phyloP scores from a whole-genome alignment of 305 asterid species.

The Fraxinus sp. region DNA sequence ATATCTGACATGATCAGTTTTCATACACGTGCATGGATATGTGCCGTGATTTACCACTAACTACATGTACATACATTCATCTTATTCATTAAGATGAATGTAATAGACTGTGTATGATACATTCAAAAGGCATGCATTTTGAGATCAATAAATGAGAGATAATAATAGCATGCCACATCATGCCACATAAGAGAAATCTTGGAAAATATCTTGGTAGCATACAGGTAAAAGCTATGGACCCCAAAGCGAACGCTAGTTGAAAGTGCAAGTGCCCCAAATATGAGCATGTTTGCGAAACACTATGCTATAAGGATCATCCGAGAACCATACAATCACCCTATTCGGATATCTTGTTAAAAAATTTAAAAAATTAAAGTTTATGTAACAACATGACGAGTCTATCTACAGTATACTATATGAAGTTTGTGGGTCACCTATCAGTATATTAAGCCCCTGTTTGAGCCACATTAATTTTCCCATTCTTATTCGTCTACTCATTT shows the following conservation, averaged over 20 bases:
- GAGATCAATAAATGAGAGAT: not conserved
- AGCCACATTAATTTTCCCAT: no score
- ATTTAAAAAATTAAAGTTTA: not conserved
- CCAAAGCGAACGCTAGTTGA: not conserved
- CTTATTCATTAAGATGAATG: not conserved
- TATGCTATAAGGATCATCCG: not conserved
- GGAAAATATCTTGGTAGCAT: not conserved
- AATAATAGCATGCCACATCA: not conserved
- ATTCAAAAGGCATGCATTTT: not conserved
- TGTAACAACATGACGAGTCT: not conserved
- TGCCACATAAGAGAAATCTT: not conserved
- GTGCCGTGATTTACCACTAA: not conserved
- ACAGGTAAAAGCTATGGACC: not conserved
- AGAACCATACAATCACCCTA: not conserved
- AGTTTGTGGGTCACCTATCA: not conserved
- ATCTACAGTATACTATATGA: not conserved
- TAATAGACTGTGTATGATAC: not conserved
- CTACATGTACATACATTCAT: not conserved
- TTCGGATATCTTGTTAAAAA: not conserved
- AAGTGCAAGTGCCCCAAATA: not conserved
- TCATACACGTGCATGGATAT: not conserved
- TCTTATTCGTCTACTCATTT: no score
- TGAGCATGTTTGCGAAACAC: not conserved
- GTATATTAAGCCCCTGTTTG: not conserved
- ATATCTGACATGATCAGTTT: not conserved